These are phyloP conservation scores for Tulasnella sp. DNA, from an alignment of 768 basidiomycete species.

Conservation along the genomic window DNA sequence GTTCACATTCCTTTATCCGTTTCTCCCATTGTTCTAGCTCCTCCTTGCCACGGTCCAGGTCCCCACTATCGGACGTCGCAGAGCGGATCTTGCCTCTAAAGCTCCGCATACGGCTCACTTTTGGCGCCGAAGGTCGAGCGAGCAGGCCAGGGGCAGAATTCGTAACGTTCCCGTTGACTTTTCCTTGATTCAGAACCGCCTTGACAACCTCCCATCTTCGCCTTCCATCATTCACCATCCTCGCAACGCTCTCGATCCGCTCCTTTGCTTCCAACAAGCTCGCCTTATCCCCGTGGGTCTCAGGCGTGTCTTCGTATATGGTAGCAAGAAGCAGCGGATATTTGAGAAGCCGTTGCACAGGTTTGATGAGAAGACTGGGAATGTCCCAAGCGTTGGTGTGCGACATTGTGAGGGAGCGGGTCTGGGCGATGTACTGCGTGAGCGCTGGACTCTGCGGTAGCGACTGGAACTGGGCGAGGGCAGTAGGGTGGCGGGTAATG, in stretches of 20 bases:
- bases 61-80: background rate
- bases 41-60: slow-evolving; percentile 19
- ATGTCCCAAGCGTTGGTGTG: slow-evolving; percentile 88
- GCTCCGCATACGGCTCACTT: slow-evolving; percentile 17
- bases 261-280: slow-evolving; percentile 41
- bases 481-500: slow-evolving; percentile 66
- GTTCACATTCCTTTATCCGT: slow-evolving; percentile 44
- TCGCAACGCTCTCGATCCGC: slow-evolving; percentile 58
- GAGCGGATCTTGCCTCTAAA: slow-evolving; percentile 20
- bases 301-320: slow-evolving; percentile 54
- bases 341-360: slow-evolving; percentile 90
- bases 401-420: slow-evolving; percentile 50
- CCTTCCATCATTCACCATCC: slow-evolving; percentile 66
- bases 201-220: slow-evolving; percentile 67
- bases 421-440: slow-evolving; percentile 50
- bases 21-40: slow-evolving; percentile 43
- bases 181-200: slow-evolving; percentile 40
- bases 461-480: slow-evolving; percentile 51
- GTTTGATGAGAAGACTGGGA: slow-evolving; percentile 88
- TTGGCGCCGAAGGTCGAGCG: slow-evolving; percentile 5
- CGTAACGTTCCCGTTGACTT: background rate
- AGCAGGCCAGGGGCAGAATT: slow-evolving; percentile 9
- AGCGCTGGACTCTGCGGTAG: slow-evolving; percentile 38
- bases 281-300: slow-evolving; percentile 53
- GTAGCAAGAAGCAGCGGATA: slow-evolving; percentile 76